Base-by-base conservation (phyloP, 2,329 filamentous ascomycete species). In the Xylaria sp. region DNA sequence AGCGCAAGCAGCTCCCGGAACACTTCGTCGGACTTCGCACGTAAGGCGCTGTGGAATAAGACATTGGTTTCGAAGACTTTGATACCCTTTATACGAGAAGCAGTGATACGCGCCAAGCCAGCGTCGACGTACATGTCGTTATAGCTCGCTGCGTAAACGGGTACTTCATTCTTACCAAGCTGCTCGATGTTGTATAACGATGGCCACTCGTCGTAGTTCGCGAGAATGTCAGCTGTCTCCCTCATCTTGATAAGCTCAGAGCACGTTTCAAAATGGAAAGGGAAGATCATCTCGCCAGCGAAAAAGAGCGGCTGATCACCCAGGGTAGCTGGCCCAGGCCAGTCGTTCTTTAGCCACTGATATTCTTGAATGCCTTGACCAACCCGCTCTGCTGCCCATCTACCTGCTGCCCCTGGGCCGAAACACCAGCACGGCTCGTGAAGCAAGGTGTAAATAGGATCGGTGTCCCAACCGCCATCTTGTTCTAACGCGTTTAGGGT, bases 101-200 rank as follows among this genome's bases (percentile, higher is more conserved):
- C 93, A 17, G 93, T 97, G 74, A 92, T 88, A 74, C 88, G 86
- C 9, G 92, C 91, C 63, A 94, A 82, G 6, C 88, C 88, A 73
- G 88, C 92, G 76, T 97, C 92, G 36, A 98, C 94, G 76, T 97
- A 97, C 92, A 97, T 96, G 77, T 97, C 94, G 71, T 97, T 91
- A 74, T 92, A 98, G 2, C 89, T 91, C 0, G 92, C 93, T 1
- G 94, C 92, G 76, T 96, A 97, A 0, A 97, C 89, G 0, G 95
- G 94, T 0, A 97, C 93, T 67, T 90, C 85, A 75, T 97, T 97
- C 74, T 85, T 87, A 20, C 85, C 86, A 57, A 97, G 83, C 79
- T 92, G 90, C 62, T 88, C 86, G 70, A 88, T 83, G 75, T 97
- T 88, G 78, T 97, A 97, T 4, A 97, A 84, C 0, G 83, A 81